phyloP scores from a whole-genome alignment of 305 asterid species.

The Fraxinus angustifolia region DNA sequence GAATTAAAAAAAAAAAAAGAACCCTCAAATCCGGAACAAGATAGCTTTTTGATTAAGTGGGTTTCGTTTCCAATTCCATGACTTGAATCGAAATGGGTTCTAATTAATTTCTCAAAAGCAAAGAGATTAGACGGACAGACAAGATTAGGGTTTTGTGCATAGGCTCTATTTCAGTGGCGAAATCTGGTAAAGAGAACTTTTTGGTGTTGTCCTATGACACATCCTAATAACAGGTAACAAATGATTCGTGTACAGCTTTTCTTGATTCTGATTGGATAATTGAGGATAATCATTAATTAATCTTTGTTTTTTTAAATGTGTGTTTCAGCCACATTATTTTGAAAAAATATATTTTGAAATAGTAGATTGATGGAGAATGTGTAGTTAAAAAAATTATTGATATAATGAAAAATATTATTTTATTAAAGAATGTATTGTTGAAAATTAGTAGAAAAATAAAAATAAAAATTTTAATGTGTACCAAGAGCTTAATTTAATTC shows the following conservation, averaged over 20 bases:
- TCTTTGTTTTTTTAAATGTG: not conserved
- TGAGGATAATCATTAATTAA: not conserved
- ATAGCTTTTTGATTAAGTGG: slow-evolving; percentile 3
- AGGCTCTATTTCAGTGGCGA: slow-evolving; percentile 9
- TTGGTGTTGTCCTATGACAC: not conserved
- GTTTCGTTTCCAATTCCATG: not conserved
- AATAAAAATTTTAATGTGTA: too few relatives aligned
- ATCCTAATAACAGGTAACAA: not conserved
- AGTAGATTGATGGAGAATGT: too few relatives aligned
- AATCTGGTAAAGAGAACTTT: not conserved
- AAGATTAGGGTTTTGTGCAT: slow-evolving; percentile 18
- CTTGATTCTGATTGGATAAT: slow-evolving; percentile 5
- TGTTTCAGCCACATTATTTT: too few relatives aligned
- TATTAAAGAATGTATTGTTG: too few relatives aligned
- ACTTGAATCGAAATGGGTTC: slow-evolving; percentile 19
- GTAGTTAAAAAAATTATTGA: too few relatives aligned
- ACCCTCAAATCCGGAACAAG: slow-evolving; percentile 8
- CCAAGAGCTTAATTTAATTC: too few relatives aligned
- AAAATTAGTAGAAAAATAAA: too few relatives aligned
- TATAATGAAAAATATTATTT: too few relatives aligned
- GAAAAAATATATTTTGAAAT: too few relatives aligned
- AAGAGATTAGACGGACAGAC: not conserved
- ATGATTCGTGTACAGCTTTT: slow-evolving; percentile 1
- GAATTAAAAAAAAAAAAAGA: not conserved
- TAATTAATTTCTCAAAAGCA: not conserved